phyloP scores from a whole-genome alignment of 805 yeast species.

The Scheffersomyces lignosus region DNA sequence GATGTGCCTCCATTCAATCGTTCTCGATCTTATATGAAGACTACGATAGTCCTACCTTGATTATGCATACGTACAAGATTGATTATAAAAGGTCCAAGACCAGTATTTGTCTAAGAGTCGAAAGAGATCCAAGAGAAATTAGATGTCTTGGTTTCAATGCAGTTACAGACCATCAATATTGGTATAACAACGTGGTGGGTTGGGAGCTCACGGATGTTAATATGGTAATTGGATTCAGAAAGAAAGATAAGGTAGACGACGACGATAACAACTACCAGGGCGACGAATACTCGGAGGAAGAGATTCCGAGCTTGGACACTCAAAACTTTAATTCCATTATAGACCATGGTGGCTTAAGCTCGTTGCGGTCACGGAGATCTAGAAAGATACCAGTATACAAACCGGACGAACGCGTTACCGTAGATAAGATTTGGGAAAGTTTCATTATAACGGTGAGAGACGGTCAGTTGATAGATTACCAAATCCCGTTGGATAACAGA shows the following conservation, averaged over 20 bases:
- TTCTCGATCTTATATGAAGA: slow-evolving; percentile 74
- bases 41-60: slow-evolving; percentile 52
- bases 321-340: slow-evolving; percentile 4
- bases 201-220: slow-evolving; percentile 83
- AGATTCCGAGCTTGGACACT: background rate
- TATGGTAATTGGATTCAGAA: slow-evolving; percentile 60
- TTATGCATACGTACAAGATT: slow-evolving; percentile 71
- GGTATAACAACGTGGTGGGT: slow-evolving; percentile 64
- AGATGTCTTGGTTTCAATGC: slow-evolving; percentile 85
- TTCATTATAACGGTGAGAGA: slow-evolving; percentile 67
- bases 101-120: slow-evolving; percentile 82
- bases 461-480: slow-evolving; percentile 61
- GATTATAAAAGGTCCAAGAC: slow-evolving; percentile 70
- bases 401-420: slow-evolving; percentile 2
- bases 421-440: slow-evolving; percentile 63
- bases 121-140: slow-evolving; percentile 89
- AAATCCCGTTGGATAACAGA: slow-evolving; percentile 43
- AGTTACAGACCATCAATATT: slow-evolving; percentile 67
- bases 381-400: slow-evolving; percentile 1
- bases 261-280: slow-evolving; percentile 19
- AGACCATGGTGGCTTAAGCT: slow-evolving; percentile 14
- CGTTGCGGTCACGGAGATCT: slow-evolving; percentile 21
- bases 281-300: slow-evolving; percentile 1
- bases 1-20: slow-evolving; percentile 77
- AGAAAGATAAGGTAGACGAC: slow-evolving; percentile 26